Conservation (phyloP, 371 early-diverging fungal genomes). For the Mucor irregularis region DNA sequence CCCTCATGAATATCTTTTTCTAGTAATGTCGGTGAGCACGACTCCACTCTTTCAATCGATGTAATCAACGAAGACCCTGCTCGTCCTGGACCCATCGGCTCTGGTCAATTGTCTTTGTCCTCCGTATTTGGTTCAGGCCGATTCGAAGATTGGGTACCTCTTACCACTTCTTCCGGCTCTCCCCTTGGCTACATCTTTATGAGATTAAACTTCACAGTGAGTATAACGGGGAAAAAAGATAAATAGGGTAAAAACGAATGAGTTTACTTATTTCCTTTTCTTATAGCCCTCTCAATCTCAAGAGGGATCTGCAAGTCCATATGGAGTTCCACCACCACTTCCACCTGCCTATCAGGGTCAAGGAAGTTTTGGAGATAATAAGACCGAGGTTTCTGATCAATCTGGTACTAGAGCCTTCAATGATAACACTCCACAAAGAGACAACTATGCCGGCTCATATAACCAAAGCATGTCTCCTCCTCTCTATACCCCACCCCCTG, state of each 20-base stretch:
- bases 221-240: too few relatives aligned
- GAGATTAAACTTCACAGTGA: slow-evolving; percentile 22
- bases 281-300: not conserved
- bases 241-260: not conserved
- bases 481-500: not conserved
- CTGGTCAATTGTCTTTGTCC: slow-evolving; percentile 21
- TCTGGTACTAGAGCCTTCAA: slow-evolving; percentile 1
- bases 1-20: not conserved
- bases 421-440: slow-evolving; percentile 12
- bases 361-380: slow-evolving; percentile 17
- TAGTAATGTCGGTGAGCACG: slow-evolving; percentile 27
- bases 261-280: too few relatives aligned
- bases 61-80: slow-evolving; percentile 38
- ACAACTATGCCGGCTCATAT: slow-evolving; percentile 25
- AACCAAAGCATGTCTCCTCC: slow-evolving; percentile 19
- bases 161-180: slow-evolving; percentile 19
- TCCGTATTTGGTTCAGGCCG: slow-evolving; percentile 21
- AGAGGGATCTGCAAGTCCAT: not conserved
- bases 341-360: slow-evolving; percentile 12
- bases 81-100: slow-evolving; percentile 37
- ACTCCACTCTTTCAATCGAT: slow-evolving; percentile 26
- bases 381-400: not conserved
- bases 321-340: not conserved
- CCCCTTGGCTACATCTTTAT: slow-evolving; percentile 24
- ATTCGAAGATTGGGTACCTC: slow-evolving; percentile 35